Conservation (phyloP, 768 basidiomycete species). For the Boletus patriciae region DNA sequence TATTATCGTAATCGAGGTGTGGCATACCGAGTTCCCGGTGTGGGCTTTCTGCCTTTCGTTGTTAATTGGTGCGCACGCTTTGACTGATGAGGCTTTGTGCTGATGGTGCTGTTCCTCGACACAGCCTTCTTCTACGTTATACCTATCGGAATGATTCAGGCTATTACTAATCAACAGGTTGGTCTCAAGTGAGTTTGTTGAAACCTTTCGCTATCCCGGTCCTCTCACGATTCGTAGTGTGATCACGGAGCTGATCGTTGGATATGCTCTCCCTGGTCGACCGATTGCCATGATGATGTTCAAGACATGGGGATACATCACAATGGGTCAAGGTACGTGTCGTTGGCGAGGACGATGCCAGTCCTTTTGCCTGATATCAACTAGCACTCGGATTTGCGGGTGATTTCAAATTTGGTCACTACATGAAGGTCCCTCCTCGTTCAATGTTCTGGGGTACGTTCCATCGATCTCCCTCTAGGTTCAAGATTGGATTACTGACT, state of each 20-base stretch:
- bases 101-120: background rate
- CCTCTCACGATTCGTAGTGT: slow-evolving; percentile 37
- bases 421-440: slow-evolving; percentile 66
- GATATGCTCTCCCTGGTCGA: slow-evolving; percentile 54
- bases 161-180: slow-evolving; percentile 78
- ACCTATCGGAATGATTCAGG: slow-evolving; percentile 75
- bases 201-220: background rate
- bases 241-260: slow-evolving; percentile 71
- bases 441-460: slow-evolving; percentile 58
- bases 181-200: slow-evolving; percentile 43
- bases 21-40: slow-evolving; percentile 50
- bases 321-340: slow-evolving; percentile 46
- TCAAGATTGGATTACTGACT: background rate
- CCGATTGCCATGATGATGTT: slow-evolving; percentile 83
- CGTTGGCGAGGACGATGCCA: background rate
- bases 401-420: slow-evolving; percentile 79
- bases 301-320: slow-evolving; percentile 72
- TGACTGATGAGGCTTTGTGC: background rate
- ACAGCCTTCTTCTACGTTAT: slow-evolving; percentile 61
- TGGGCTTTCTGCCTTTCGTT: slow-evolving; percentile 45
- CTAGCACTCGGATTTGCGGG: slow-evolving; percentile 60
- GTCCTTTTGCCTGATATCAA: background rate
- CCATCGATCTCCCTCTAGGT: background rate
- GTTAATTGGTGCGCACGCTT: slow-evolving; percentile 24
- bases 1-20: slow-evolving; percentile 56